Evolutionary conservation across 2,329 filamentous ascomycete species (phyloP), one percentile per base, ranked within the genome.

Genomic region (Elsinoe ampelina): DNA sequence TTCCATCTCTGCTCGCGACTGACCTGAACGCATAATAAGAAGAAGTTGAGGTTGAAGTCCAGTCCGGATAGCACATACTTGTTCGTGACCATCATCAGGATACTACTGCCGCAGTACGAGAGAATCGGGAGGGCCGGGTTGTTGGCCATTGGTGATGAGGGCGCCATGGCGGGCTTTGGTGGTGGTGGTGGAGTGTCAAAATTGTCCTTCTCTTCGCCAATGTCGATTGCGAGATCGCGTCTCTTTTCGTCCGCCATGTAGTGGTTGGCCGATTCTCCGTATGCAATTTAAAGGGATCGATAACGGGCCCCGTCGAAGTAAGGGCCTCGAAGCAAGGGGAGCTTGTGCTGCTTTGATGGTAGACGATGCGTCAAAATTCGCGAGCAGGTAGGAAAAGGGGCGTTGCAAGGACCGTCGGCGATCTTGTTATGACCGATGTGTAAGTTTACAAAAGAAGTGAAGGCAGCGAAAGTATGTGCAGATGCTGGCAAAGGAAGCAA

Each of bases 11-110:
- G 7, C 58, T 52, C 34, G 39, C 10, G n/a, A 68, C 82, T 67
- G 82, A 96, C 92, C 84, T 97, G 93, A 60, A 97, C 80, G 60
- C 83, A 86, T 59, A 98, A 82, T 66, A 96, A 86, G 74, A 98
- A 89, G 74, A 97, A 95, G 74, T 95, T 95, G 66, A 98, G 75
- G 74, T 98, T 98, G 82, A 95, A 98, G 63, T 86, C 82, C 54
- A 81, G 80, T 59, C 93, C 93, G 6, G 89, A 96, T 47, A 98
- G 83, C 61, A 96, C 91, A 72, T 95, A 98, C 79, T 98, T 98
- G 77, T 98, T 98, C 72, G 95, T 93, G n/a, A 96, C 88, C 6
- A 93, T 98, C 93, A 98, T 98, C 72, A 92, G 82, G 69, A 98
- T 98, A n/a, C 91, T 96, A 55, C 92, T 89, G 66, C 87, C 78